Evolutionary conservation across 1,284 basidiomycete species (phyloP).

Genomic region (Ustilago trichophora): DNA sequence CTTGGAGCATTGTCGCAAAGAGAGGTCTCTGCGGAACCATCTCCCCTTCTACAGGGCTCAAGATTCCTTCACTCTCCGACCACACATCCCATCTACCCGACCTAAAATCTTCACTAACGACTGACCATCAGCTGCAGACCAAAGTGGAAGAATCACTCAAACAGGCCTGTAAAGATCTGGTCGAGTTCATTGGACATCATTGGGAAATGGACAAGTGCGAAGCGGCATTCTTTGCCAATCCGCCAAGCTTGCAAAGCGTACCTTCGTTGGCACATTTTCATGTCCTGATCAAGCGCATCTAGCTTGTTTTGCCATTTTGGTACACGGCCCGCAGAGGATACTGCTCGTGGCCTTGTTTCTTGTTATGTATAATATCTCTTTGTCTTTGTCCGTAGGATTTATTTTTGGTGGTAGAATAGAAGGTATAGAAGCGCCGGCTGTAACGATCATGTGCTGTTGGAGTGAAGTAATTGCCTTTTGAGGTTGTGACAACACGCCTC

Average conservation of each 20-base stretch:
- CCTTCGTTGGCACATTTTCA: slow-evolving; percentile 31
- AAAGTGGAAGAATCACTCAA: background rate
- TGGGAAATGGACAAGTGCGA: slow-evolving; percentile 8
- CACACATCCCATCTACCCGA: slow-evolving; percentile 8
- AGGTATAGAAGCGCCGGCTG: too few relatives aligned
- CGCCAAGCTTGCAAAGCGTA: slow-evolving; percentile 31
- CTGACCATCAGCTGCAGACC: background rate
- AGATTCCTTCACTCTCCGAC: background rate
- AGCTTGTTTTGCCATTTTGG: too few relatives aligned
- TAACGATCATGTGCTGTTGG: too few relatives aligned
- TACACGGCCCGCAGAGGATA: too few relatives aligned
- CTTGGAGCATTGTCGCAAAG: slow-evolving; percentile 16
- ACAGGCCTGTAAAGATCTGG: slow-evolving; percentile 1
- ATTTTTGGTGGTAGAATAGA: too few relatives aligned
- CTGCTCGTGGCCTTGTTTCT: too few relatives aligned
- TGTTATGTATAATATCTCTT: too few relatives aligned
- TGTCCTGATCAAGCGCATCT: slow-evolving; percentile 26
- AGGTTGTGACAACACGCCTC: too few relatives aligned
- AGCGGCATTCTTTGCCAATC: slow-evolving; percentile 34
- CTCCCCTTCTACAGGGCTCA: background rate
- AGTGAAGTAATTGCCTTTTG: too few relatives aligned
- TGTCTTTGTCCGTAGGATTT: too few relatives aligned
- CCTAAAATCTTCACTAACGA: background rate
- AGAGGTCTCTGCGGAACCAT: slow-evolving; percentile 27
- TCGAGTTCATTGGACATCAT: slow-evolving; percentile 8